These are phyloP conservation scores for Ensete glaucum DNA, from an alignment of 176 grass and related monocot species.

Conservation along the genomic window DNA sequence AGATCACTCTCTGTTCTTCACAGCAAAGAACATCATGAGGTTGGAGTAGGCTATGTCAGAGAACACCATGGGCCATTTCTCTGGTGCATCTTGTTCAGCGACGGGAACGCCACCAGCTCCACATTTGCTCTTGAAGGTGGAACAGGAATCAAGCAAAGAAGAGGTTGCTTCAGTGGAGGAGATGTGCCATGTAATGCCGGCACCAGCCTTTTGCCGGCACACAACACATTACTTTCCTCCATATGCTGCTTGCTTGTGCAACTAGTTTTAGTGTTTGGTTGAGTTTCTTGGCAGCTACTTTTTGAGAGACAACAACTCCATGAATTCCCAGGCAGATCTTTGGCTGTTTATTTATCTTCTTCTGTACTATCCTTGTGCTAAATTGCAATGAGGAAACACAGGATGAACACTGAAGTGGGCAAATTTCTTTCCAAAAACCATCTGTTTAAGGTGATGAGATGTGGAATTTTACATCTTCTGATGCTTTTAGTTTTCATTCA, in stretches of 20 bases:
- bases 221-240: background rate
- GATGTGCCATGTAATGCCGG: constrained; percentile 37
- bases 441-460: too few species aligned
- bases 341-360: too few species aligned
- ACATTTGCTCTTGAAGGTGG: constrained; percentile 68
- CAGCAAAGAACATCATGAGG: constrained; percentile 56
- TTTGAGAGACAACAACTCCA: too few species aligned
- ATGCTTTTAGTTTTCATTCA: too few species aligned
- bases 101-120: constrained; percentile 36
- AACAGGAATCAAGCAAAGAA: constrained; percentile 55
- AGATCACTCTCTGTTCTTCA: constrained; percentile 29
- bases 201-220: background rate
- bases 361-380: too few species aligned
- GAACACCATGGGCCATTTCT: constrained; percentile 55
- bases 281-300: background rate
- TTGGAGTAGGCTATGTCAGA: constrained; percentile 49
- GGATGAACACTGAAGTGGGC: too few species aligned
- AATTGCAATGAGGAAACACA: too few species aligned
- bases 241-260: background rate
- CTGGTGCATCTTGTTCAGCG: constrained; percentile 81
- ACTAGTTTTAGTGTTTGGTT: background rate
- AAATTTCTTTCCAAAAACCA: too few species aligned
- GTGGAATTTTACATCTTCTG: too few species aligned
- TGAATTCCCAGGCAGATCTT: too few species aligned
- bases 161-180: constrained; percentile 62